A percentile compares a stretch with the other conserved stretches of the same genome.
Evolutionary conservation across 2,329 filamentous ascomycete genomes (phyloP).

Genomic region (Seiridium cupressi): DNA sequence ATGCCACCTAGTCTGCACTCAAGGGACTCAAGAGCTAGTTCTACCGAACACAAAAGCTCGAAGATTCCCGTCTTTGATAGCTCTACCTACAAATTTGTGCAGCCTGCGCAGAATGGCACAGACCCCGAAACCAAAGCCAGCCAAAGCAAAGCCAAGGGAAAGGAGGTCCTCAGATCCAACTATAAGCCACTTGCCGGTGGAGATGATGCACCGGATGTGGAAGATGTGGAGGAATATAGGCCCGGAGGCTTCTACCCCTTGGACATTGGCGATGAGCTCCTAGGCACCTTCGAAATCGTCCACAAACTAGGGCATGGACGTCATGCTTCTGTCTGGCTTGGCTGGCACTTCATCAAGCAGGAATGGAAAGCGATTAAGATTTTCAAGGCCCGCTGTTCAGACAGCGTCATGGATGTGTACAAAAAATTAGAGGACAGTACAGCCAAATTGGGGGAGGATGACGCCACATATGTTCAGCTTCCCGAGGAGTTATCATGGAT

Average conservation of each 20-base stretch:
- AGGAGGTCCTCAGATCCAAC: not conserved
- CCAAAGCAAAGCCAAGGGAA: no score
- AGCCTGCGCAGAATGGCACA: no score
- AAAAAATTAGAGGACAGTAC: not conserved
- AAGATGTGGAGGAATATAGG: not conserved
- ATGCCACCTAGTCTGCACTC: no score
- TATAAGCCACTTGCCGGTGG: not conserved
- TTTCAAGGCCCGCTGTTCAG: not conserved
- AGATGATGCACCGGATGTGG: not conserved
- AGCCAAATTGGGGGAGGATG: not conserved
- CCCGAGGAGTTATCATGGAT: not conserved
- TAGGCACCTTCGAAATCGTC: slow-evolving; percentile 1
- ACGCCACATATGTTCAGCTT: not conserved
- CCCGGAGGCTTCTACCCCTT: slow-evolving; percentile 5
- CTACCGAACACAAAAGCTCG: no score
- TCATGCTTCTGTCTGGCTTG: slow-evolving; percentile 7
- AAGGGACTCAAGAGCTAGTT: no score
- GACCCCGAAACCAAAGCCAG: no score
- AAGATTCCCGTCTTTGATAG: no score
- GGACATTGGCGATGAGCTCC: slow-evolving; percentile 6
- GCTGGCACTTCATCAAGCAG: not conserved
- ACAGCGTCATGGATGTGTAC: not conserved
- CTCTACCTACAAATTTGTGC: no score
- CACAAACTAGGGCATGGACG: slow-evolving; percentile 9
- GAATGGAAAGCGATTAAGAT: slow-evolving; percentile 8